phyloP scores from a whole-genome alignment of 805 yeast genomes.

The Wickerhamiella sergipiensis region DNA sequence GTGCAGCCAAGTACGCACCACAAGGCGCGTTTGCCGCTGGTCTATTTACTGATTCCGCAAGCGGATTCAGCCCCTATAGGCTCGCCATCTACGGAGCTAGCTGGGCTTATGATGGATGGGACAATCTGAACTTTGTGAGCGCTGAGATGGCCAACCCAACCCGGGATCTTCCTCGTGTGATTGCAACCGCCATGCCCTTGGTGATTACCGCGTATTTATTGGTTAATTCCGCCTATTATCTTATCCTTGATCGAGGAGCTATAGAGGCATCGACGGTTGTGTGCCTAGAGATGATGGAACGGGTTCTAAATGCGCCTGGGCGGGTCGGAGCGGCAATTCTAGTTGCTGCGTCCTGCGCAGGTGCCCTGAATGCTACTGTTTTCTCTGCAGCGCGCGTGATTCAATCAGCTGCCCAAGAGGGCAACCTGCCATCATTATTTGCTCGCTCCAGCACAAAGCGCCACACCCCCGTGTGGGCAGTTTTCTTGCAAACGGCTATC shows the following conservation, averaged over 20 bases:
- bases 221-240: conserved; percentile 33
- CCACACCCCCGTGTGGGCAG: conserved; percentile 25
- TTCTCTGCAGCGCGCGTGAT: conserved; percentile 26
- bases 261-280: conserved; percentile 24
- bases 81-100: conserved; percentile 29
- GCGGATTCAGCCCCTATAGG: conserved; percentile 21
- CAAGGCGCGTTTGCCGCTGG: conserved; percentile 16
- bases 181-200: conserved; percentile 28
- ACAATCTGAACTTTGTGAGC: conserved; percentile 29
- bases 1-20: conserved; percentile 10
- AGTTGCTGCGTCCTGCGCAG: conserved; percentile 28
- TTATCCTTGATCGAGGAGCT: conserved; percentile 60
- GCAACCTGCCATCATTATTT: conserved; percentile 23
- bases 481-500: conserved; percentile 22
- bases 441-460: conserved; percentile 14
- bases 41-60: conserved; percentile 21
- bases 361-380: conserved; percentile 29
- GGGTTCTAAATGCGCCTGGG: conserved; percentile 20
- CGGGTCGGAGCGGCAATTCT: conserved; percentile 22
- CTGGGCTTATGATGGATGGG: conserved; percentile 36
- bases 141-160: conserved; percentile 28
- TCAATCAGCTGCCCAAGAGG: conserved; percentile 26
- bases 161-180: conserved; percentile 27
- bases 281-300: conserved; percentile 24
- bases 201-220: conserved; percentile 26